phyloP scores from a whole-genome alignment of 1,284 basidiomycete species.

The Sanguinoderma infundibulare region DNA sequence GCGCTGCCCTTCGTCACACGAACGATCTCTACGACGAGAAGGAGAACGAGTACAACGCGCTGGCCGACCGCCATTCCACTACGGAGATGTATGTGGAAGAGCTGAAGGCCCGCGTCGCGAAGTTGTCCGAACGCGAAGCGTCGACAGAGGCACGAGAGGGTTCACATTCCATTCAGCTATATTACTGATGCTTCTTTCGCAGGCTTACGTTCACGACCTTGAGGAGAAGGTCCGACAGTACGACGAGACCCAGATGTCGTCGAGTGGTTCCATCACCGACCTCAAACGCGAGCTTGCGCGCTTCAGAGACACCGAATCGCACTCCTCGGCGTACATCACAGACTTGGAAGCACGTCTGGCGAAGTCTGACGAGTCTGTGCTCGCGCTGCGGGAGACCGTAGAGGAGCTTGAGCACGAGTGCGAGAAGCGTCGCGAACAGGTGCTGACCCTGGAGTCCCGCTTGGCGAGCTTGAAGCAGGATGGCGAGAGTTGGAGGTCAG shows the following conservation, averaged over 20 bases:
- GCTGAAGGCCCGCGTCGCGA: slow-evolving; percentile 78
- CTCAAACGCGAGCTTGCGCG: slow-evolving; percentile 83
- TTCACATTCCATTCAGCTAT: slow-evolving; percentile 1
- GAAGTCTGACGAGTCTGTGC: slow-evolving; percentile 78
- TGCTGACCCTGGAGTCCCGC: slow-evolving; percentile 72
- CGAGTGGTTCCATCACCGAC: slow-evolving; percentile 79
- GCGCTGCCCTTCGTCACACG: slow-evolving; percentile 87
- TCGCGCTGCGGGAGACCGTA: slow-evolving; percentile 71
- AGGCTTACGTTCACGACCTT: slow-evolving; percentile 92
- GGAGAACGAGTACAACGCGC: slow-evolving; percentile 73
- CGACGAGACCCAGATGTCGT: slow-evolving; percentile 77
- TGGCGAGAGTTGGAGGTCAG: slow-evolving; percentile 75
- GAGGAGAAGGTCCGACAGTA: slow-evolving; percentile 88
- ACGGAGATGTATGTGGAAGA: slow-evolving; percentile 89
- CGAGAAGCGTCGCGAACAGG: slow-evolving; percentile 69
- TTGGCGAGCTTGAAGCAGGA: slow-evolving; percentile 74
- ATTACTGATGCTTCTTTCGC: slow-evolving; percentile 16
- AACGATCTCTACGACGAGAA: slow-evolving; percentile 93
- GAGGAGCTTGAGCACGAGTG: slow-evolving; percentile 81
- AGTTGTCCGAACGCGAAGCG: slow-evolving; percentile 86
- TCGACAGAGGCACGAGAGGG: slow-evolving; percentile 77
- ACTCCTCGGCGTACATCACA: slow-evolving; percentile 82
- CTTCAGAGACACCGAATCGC: slow-evolving; percentile 77
- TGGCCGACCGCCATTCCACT: slow-evolving; percentile 72
- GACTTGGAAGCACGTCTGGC: slow-evolving; percentile 87